Evolutionary conservation across 495 filamentous ascomycete species (phyloP), one percentile per base, ranked within the genome.

Genomic region (Aspergillus incahuasiensis): DNA sequence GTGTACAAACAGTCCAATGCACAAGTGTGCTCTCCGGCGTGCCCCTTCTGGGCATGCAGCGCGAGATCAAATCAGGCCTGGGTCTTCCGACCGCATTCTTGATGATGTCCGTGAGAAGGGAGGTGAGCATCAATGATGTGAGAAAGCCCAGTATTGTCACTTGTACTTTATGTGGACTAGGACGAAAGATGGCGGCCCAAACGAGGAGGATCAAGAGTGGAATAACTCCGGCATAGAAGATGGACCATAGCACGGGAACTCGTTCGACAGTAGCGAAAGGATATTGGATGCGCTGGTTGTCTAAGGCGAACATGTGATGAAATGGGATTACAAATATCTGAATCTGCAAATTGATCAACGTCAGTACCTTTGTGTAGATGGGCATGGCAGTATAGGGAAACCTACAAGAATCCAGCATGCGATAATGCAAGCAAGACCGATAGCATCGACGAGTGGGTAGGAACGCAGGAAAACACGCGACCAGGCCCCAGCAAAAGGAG

Each of bases 41-140:
- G 18, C 80, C 82, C 21, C 77, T 61, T 11, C 63, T 65, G 0
- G 94, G 92, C 53, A 87, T 83, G 71, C 94, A 98, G n/a, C 94
- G 84, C 3, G 85, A 83, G 32, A 98, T 82, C 12, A 98, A 72
- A 66, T 99, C 94, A 6, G 94, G 94, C 6, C 94, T 83, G 18
- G 95, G 92, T 16, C 95, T 79, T 16, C 94, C 94, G 39, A 95
- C 89, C 0, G 85, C 80, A 66, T 97, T 97, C 65, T 99, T 99
- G 55, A 97, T 78, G 0, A 92, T 73, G 62, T 97, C 95, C 49
- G 95, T 97, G 9, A 97, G 74, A 67, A 96, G 86, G 2, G 82
- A 79, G 2, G 90, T 86, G 18, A 97, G 78, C 68, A 90, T 79
- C 18, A 97, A 66, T 47, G 87, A 81, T 54, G 91, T 88, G 16